A percentile compares a stretch with the other conserved stretches of the same genome.
These are phyloP conservation scores for Vachellia pachyceras DNA, from an alignment of 306 rosid genomes.

Conservation along the genomic window DNA sequence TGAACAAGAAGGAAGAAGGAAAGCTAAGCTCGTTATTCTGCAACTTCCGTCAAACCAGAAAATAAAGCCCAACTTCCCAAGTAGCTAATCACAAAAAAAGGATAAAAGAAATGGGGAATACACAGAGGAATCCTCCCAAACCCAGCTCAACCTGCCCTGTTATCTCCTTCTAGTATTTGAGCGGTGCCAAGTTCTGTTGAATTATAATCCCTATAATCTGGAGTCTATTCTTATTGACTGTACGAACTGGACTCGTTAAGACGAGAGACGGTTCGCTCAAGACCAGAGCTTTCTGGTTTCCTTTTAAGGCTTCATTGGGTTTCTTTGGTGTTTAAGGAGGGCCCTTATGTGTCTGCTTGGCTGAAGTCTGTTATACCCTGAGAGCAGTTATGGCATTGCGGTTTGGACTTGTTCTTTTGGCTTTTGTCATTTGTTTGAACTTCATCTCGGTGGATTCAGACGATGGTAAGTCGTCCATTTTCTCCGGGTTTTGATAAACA, in stretches of 20 bases:
- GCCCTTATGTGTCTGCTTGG: constrained; percentile 11
- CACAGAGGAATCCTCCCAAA: constrained; percentile 31
- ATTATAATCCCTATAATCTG: neutral
- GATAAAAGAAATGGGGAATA: constrained; percentile 30
- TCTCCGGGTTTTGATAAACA: constrained; percentile 12
- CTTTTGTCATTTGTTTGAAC: constrained; percentile 52
- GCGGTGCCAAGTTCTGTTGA: constrained; percentile 28
- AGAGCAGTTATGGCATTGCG: constrained; percentile 60
- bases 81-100: constrained; percentile 34
- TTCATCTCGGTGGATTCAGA: constrained; percentile 62
- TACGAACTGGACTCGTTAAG: constrained; percentile 11
- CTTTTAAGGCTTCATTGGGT: constrained; percentile 26
- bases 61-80: constrained; percentile 29
- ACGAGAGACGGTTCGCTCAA: constrained; percentile 4
- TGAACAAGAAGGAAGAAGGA: constrained; percentile 57
- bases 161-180: constrained; percentile 26
- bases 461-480: constrained; percentile 68
- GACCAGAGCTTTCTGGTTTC: neutral
- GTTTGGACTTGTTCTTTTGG: constrained; percentile 55
- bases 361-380: constrained; percentile 21
- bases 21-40: constrained; percentile 45
- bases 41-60: constrained; percentile 25
- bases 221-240: constrained; percentile 1
- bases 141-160: constrained; percentile 28
- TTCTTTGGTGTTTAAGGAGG: neutral